Base-by-base conservation (phyloP, 345 rosid species). In the Aurinia saxatilis region DNA sequence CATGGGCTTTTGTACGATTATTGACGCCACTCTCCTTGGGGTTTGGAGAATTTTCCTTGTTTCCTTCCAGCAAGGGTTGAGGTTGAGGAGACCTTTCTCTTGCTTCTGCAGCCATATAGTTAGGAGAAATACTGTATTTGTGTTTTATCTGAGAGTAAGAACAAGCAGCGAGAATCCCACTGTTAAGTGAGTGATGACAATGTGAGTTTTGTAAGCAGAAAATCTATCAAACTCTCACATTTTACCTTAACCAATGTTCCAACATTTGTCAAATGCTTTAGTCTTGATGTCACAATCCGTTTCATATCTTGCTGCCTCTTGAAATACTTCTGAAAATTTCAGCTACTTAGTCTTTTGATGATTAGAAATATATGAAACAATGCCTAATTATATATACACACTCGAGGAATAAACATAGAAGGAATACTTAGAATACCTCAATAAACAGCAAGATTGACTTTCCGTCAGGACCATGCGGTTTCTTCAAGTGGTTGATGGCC, bases 231-330 rank as follows among this genome's bases (percentile, higher is more conserved):
- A 1, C 11, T 53, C 10, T 58, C 12, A 55, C 60, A 23, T 23
- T 5, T 31, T 12, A 92, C 97, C 99, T 81, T 90, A 54, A 77
- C 51, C 80, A 90, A 71, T 65, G 79, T 78, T 57, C 95, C 95
- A 84, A 80, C 79, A 59, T 85, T 80, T 1, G 78, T 68, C 85
- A 93, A 73, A 73, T 63, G 67, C 79, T 80, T 82, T 36, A 93
- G 62, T 62, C 89, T 85, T 66, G 85, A 75, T 23, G 84, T 76
- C 78, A 93, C 63, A 33, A 78, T 74, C 72, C 79, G 85, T 72
- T 74, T 85, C 75, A 84, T 75, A 78, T 77, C 80, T 8, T 67
- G 68, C 9, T 82, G 78, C 41, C 76, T 73, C 63, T 40, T 63
- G 74, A 71, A 72, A 65, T 85, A 77, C 18, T 79, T 82, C 96